A percentile compares a stretch with the other conserved stretches of the same genome.
These are phyloP conservation scores for Trapa bicornis DNA, from an alignment of 345 rosid species.

Conservation along the genomic window DNA sequence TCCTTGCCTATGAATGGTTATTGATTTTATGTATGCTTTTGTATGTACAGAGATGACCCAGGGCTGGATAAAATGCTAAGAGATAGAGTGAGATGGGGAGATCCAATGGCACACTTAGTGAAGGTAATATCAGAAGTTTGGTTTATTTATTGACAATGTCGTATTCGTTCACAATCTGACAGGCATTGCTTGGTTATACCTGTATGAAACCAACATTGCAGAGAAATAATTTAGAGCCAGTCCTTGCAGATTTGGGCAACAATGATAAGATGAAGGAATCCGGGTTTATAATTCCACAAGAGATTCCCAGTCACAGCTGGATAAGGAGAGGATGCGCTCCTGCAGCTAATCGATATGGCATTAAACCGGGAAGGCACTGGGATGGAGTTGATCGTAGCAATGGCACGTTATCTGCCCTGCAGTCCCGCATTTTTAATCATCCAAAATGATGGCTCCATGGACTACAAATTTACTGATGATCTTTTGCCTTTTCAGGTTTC, in stretches of 20 bases:
- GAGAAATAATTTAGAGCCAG: conserved; percentile 41
- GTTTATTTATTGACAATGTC: background rate
- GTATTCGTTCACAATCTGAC: background rate
- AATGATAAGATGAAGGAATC: conserved; percentile 81
- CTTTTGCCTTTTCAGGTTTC: conserved; percentile 33
- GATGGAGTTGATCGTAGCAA: conserved; percentile 92
- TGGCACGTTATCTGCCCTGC: conserved; percentile 30
- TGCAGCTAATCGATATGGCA: conserved; percentile 74
- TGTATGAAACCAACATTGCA: conserved; percentile 15
- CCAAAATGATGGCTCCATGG: background rate
- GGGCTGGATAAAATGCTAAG: conserved; percentile 74
- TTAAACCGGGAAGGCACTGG: conserved; percentile 95
- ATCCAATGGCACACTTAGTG: conserved; percentile 94
- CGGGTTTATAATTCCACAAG: conserved; percentile 81
- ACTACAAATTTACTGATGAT: background rate
- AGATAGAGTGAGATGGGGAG: conserved; percentile 77
- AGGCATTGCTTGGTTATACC: background rate
- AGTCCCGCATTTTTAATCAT: background rate
- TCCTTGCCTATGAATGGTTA: background rate
- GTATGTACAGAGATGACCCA: conserved; percentile 65
- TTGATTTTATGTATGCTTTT: conserved; percentile 7
- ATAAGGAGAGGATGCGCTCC: conserved; percentile 63
- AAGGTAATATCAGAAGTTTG: conserved; percentile 36
- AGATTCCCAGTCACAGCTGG: conserved; percentile 76
- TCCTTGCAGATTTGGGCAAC: conserved; percentile 64